These are phyloP conservation scores for Boeremia lycopersici DNA, from an alignment of 2,329 filamentous ascomycete species.

Conservation along the genomic window DNA sequence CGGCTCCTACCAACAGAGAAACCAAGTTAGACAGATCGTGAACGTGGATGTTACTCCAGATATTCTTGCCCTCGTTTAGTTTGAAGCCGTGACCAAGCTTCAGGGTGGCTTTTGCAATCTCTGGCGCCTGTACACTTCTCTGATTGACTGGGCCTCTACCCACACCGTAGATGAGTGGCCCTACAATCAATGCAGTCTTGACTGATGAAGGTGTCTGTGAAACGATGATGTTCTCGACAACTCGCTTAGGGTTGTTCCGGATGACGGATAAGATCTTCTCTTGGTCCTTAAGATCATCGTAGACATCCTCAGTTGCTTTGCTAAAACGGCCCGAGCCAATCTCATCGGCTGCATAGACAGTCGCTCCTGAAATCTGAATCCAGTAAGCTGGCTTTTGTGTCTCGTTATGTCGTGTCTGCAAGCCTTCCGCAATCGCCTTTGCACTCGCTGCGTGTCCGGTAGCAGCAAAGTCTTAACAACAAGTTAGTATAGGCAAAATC, in stretches of 20 bases:
- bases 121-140: constrained; percentile 62
- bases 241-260: constrained; percentile 16
- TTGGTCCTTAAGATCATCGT: constrained; percentile 16
- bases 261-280: constrained; percentile 12
- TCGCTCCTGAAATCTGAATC: constrained; percentile 22
- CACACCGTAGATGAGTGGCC: constrained; percentile 64
- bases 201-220: constrained; percentile 13
- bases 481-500: not conserved
- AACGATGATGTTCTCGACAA: constrained; percentile 23
- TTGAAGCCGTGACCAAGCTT: constrained; percentile 56
- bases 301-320: constrained; percentile 6
- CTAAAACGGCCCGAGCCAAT: constrained; percentile 13
- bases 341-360: constrained; percentile 13
- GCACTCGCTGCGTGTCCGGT: constrained; percentile 18
- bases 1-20: constrained; percentile 59
- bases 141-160: constrained; percentile 62
- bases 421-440: constrained; percentile 16
- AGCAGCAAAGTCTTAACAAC: constrained; percentile 12
- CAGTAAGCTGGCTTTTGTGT: constrained; percentile 10
- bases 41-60: constrained; percentile 61
- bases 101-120: constrained; percentile 56
- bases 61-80: constrained; percentile 60
- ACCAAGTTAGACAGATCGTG: constrained; percentile 64
- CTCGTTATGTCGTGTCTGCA: constrained; percentile 9
- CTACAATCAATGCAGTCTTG: constrained; percentile 58